phyloP scores from a whole-genome alignment of 2,329 filamentous ascomycete species.

The Aspergillus brasiliensis region DNA sequence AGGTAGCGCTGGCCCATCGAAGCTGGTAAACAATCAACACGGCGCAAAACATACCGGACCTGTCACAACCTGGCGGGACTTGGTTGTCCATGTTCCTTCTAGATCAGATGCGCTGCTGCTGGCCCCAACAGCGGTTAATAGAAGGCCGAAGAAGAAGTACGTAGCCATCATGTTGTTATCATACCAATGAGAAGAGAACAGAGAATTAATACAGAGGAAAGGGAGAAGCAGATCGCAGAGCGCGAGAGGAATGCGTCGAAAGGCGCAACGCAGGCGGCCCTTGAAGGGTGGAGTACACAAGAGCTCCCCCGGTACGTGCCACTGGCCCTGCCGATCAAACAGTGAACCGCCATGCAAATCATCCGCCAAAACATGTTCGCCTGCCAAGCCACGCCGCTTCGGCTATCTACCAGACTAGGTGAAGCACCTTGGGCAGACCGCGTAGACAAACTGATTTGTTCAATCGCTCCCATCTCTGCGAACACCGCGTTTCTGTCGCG shows the following conservation, averaged over 20 bases:
- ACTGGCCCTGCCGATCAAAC: conserved; percentile 16
- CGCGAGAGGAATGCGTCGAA: conserved; percentile 12
- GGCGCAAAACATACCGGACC: conserved; percentile 58
- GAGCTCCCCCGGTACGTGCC: conserved; percentile 6
- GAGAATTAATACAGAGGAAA: neutral
- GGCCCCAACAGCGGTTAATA: conserved; percentile 42
- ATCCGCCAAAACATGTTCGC: conserved; percentile 12
- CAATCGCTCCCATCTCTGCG: neutral
- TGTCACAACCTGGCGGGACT: conserved; percentile 68
- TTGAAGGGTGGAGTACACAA: conserved; percentile 8
- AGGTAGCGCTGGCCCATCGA: neutral
- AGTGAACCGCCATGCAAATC: conserved; percentile 11
- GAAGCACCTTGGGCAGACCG: no score
- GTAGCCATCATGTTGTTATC: conserved; percentile 30
- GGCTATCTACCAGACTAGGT: neutral
- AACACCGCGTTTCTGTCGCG: neutral
- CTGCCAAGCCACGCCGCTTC: conserved; percentile 16
- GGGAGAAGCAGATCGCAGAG: conserved; percentile 1
- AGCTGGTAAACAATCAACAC: conserved; percentile 3
- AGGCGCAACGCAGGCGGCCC: conserved; percentile 15
- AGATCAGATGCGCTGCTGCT: conserved; percentile 51
- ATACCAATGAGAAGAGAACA: conserved; percentile 2
- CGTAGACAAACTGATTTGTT: no score
- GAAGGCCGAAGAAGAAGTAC: conserved; percentile 37
- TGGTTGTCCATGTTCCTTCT: conserved; percentile 72